Evolutionary conservation across 352 stramenopile genomes (phyloP).

Genomic region (Globisporangium abappressorium): DNA sequence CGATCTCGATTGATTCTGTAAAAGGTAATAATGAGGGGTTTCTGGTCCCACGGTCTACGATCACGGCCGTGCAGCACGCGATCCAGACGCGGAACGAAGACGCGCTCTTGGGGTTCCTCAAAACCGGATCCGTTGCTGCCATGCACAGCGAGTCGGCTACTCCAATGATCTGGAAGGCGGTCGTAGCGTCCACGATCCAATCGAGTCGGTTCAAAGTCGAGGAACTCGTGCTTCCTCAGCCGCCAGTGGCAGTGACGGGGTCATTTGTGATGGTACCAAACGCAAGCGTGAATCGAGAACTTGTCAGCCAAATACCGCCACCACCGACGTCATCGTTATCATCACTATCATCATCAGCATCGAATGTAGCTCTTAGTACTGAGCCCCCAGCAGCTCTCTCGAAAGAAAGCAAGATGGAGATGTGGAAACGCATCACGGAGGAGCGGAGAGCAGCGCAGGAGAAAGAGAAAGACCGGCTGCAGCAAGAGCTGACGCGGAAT

Average conservation of each 20-base stretch:
- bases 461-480: conserved; percentile 20
- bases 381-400: conserved; percentile 23
- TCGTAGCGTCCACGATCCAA: conserved; percentile 7
- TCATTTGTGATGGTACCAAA: not conserved
- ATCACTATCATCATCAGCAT: conserved; percentile 1
- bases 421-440: conserved; percentile 63
- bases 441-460: conserved; percentile 37
- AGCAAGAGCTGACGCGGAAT: conserved; percentile 1
- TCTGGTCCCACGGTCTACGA: conserved; percentile 12
- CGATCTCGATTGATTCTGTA: conserved; percentile 13
- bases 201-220: conserved; percentile 20
- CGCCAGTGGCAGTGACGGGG: not conserved
- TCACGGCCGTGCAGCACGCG: conserved; percentile 22
- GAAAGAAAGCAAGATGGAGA: conserved; percentile 54
- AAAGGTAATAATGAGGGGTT: conserved; percentile 15
- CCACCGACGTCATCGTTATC: not conserved
- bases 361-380: not conserved
- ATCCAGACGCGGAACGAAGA: conserved; percentile 23
- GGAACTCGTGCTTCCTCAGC: conserved; percentile 10
- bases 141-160: not conserved
- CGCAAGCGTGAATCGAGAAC: not conserved
- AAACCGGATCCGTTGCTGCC: conserved; percentile 15
- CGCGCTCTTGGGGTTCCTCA: conserved; percentile 20
- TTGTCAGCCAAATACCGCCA: not conserved
- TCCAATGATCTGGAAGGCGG: conserved; percentile 1